Conservation (phyloP, 1,284 basidiomycete genomes). For the Wolfiporia cocos region DNA sequence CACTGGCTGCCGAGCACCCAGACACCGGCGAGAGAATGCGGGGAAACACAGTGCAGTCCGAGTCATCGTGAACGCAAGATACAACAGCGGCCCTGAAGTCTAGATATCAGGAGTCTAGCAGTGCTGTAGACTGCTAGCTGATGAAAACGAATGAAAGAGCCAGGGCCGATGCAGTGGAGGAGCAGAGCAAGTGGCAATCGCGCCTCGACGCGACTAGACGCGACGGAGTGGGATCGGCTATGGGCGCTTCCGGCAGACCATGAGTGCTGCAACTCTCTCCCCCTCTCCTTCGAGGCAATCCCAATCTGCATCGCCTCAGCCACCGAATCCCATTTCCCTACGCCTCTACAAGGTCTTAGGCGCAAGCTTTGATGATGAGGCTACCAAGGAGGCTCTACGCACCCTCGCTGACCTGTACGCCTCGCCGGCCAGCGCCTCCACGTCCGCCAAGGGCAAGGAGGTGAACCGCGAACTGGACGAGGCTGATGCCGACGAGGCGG, state of each 20-base stretch:
- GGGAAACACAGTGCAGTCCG: background rate
- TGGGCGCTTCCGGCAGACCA: conserved; percentile 8
- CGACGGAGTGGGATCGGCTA: background rate
- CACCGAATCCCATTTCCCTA: conserved; percentile 65
- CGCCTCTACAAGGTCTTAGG: conserved; percentile 87
- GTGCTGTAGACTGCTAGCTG: too few species aligned
- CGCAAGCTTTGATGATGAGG: conserved; percentile 77
- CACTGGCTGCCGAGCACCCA: background rate
- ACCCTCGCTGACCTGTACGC: conserved; percentile 79
- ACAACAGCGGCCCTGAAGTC: too few species aligned
- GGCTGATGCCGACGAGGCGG: background rate
- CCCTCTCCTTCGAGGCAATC: conserved; percentile 14
- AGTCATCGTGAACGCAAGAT: background rate
- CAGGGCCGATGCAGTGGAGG: too few species aligned
- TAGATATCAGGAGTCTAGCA: too few species aligned
- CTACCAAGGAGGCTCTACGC: conserved; percentile 74
- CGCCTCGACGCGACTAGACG: background rate
- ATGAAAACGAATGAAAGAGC: too few species aligned
- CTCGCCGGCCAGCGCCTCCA: conserved; percentile 9
- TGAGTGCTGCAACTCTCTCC: conserved; percentile 18
- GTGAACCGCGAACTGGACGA: conserved; percentile 24
- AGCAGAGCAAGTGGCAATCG: too few species aligned
- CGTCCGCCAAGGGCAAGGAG: conserved; percentile 26
- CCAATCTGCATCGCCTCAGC: conserved; percentile 15
- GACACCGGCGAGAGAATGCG: background rate